Conservation (phyloP, 495 filamentous ascomycete genomes). For the Daldinia loculata region DNA sequence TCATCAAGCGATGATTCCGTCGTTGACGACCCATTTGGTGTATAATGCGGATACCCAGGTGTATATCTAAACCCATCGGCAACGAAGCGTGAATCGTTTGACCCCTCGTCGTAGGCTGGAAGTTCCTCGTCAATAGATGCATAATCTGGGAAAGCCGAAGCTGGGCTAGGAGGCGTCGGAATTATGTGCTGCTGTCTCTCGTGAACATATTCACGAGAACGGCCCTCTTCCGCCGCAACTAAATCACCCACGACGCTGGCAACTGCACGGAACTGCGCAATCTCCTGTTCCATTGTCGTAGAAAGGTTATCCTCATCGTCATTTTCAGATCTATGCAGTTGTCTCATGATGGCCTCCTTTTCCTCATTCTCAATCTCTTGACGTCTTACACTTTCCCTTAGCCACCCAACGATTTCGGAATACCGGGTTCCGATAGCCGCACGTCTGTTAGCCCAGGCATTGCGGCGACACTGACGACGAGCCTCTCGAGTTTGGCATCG, state of each 20-base stretch:
- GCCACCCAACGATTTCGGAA: slow-evolving; percentile 24
- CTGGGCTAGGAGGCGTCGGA: slow-evolving; percentile 39
- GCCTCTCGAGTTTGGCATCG: slow-evolving; percentile 46
- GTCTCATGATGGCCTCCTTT: slow-evolving; percentile 47
- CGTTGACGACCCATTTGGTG: slow-evolving; percentile 23
- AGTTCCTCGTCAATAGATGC: slow-evolving; percentile 48
- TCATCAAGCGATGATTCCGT: slow-evolving; percentile 44
- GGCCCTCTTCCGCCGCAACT: slow-evolving; percentile 54
- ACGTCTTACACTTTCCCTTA: slow-evolving; percentile 20
- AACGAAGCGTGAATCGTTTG: slow-evolving; percentile 41
- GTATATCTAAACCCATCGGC: slow-evolving; percentile 51
- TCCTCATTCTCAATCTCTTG: slow-evolving; percentile 47
- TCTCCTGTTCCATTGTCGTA: slow-evolving; percentile 54
- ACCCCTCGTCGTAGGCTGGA: slow-evolving; percentile 50
- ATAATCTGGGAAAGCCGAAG: slow-evolving; percentile 45
- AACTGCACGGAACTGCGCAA: slow-evolving; percentile 58
- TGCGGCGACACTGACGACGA: slow-evolving; percentile 44
- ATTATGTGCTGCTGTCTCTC: slow-evolving; percentile 21
- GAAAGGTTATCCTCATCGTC: slow-evolving; percentile 44
- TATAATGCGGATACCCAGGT: slow-evolving; percentile 41
- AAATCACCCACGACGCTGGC: slow-evolving; percentile 56
- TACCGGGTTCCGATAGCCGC: slow-evolving; percentile 28
- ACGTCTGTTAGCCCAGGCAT: slow-evolving; percentile 16
- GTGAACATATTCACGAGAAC: slow-evolving; percentile 22
- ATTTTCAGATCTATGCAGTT: slow-evolving; percentile 28